phyloP scores from a whole-genome alignment of 2,329 filamentous ascomycete genomes.

The Fusarium verticillioides region DNA sequence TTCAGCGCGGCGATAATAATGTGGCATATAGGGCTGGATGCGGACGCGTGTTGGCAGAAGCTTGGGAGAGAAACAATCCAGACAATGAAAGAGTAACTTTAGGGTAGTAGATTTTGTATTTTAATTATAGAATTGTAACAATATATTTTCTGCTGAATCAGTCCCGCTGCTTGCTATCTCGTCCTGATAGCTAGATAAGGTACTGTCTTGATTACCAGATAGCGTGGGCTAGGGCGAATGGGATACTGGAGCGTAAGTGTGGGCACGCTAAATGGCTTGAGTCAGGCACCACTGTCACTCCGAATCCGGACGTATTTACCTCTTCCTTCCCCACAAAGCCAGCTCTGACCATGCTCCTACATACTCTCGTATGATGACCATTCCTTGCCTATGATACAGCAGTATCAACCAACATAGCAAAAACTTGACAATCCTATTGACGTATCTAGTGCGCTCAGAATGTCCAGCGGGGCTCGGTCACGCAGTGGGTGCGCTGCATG shows the following conservation, averaged over 20 bases:
- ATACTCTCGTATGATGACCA: not conserved
- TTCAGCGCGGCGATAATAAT: not conserved
- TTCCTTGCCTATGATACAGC: rapidly evolving
- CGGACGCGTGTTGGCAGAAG: not conserved
- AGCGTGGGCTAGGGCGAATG: too few relatives aligned
- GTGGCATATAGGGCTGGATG: not conserved
- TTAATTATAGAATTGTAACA: too few relatives aligned
- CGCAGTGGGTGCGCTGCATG: not conserved
- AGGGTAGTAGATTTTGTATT: too few relatives aligned
- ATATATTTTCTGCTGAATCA: too few relatives aligned
- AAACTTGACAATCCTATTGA: rapidly evolving
- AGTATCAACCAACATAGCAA: rapidly evolving
- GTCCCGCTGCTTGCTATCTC: rapidly evolving
- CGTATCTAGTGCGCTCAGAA: rapidly evolving
- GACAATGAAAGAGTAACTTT: too few relatives aligned
- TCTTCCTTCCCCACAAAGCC: not conserved
- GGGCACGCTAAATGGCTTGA: not conserved
- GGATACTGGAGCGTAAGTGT: not conserved
- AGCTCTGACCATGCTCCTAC: not conserved
- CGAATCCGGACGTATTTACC: not conserved
- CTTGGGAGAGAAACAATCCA: not conserved
- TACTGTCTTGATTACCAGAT: too few relatives aligned
- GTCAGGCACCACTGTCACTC: not conserved
- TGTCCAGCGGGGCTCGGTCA: not conserved
- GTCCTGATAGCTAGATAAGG: not conserved